Percentiles rank a stretch among this genome's conserved stretches.
These are phyloP conservation scores for Magnaporthiopsis incrustans DNA, from an alignment of 2,329 filamentous ascomycete genomes.

Conservation along the genomic window DNA sequence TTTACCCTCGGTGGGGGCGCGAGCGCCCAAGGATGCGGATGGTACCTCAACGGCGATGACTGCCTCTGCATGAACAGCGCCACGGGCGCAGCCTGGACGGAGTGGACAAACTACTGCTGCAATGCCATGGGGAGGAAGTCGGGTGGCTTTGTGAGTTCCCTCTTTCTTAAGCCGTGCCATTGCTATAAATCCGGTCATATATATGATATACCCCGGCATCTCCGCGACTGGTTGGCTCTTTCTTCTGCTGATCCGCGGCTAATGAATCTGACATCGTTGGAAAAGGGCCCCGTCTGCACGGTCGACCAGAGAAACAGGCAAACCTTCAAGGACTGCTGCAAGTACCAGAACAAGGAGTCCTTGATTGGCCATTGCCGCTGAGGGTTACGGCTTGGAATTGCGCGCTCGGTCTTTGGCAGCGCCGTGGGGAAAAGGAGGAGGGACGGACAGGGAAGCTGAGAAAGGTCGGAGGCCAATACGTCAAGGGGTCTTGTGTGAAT, in stretches of 20 bases:
- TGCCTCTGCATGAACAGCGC: slow-evolving; percentile 12
- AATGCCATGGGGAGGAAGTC: slow-evolving; percentile 5
- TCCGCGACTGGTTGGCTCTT: too few species aligned
- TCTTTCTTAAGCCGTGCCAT: background rate
- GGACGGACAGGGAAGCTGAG: too few species aligned
- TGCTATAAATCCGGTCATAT: background rate
- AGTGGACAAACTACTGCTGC: slow-evolving; percentile 9
- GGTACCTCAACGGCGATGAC: slow-evolving; percentile 10
- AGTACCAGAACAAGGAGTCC: slow-evolving; percentile 10
- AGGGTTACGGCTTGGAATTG: background rate
- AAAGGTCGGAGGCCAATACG: too few species aligned
- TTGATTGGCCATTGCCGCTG: slow-evolving; percentile 11
- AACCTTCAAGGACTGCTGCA: slow-evolving; percentile 13
- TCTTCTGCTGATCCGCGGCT: background rate
- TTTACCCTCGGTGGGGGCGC: slow-evolving; percentile 1
- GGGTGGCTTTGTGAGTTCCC: background rate
- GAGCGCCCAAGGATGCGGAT: slow-evolving; percentile 8
- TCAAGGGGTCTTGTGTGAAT: too few species aligned
- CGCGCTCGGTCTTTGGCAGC: background rate
- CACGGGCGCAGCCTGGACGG: slow-evolving; percentile 5
- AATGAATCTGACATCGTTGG: background rate
- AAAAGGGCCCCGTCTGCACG: slow-evolving; percentile 6
- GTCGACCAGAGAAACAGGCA: slow-evolving; percentile 8
- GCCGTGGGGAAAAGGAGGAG: too few species aligned
- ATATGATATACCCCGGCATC: background rate